Evolutionary conservation across 768 basidiomycete species (phyloP), one percentile per base, ranked within the genome.

Genomic region (Sutorius australiensis): DNA sequence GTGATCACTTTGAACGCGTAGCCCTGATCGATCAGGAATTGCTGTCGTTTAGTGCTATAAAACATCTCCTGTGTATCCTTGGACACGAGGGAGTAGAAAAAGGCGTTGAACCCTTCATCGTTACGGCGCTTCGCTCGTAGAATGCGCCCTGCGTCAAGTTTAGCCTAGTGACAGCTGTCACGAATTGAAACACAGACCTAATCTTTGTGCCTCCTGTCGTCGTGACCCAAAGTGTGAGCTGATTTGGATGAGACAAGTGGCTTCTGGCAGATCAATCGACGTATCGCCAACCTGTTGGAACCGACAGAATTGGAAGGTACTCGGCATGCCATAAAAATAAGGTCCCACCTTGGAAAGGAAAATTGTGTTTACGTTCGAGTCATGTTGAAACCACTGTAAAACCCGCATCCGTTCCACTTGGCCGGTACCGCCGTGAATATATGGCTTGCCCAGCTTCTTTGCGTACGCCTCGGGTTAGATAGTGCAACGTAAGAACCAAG

Each of bases 1-100:
- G 97, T 98, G 72, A 99, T 98, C 48, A 99, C 95, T 72, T 98
- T 98, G 83, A 99, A 99, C 6, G 95, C 90, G 72, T 99, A 99
- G 3, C 97, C 95, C 72, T 98, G 95, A 67, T 99, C 97, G 64
- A 99, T 95, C 60, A 99, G 75, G 74, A 99, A 99, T 65, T 98
- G 94, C 66, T 98, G 97, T 14, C 97, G 85, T 73, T 99, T 99
- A 3, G 97, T 95, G 68, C 92, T 95, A 78, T 98, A 99, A 72
- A 87, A 99, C 93, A 98, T 98, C 73, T 98, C 97, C 65, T 97
- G 93, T 5, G 95, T 99, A 73, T 98, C 95, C 71, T 97, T 97
- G 24, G 95, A 98, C 32, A 99, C 97, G 7, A 99, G 83, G 31
- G 97, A 98, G 70, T 99, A 99, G 74, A 99, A 99, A 75, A 98